Evolutionary conservation across 164 flowering plant genomes (phyloP).

Genomic region (Macadamia integrifolia): DNA sequence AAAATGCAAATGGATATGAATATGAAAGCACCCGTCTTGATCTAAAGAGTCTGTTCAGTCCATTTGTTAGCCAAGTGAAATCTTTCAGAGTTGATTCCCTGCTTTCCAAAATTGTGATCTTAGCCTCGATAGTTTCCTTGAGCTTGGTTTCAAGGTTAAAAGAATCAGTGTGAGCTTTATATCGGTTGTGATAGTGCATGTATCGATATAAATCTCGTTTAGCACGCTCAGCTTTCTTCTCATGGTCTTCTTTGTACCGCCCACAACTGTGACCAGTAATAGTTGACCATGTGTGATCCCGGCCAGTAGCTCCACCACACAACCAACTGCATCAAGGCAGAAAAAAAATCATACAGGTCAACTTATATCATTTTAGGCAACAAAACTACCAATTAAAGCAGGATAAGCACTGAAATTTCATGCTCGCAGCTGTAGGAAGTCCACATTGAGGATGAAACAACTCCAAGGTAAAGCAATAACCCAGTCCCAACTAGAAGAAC

Average conservation of each 20-base stretch:
- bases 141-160: slow-evolving; percentile 45
- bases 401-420: too few relatives aligned
- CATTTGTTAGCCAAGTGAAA: slow-evolving; percentile 52
- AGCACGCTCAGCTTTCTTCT: slow-evolving; percentile 34
- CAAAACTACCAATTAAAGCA: too few relatives aligned
- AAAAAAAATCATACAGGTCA: too few relatives aligned
- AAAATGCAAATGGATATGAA: slow-evolving; percentile 58
- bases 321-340: slow-evolving; percentile 39
- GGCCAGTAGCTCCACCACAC: slow-evolving; percentile 56
- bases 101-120: slow-evolving; percentile 31
- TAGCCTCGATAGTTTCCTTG: slow-evolving; percentile 27
- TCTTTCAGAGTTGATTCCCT: slow-evolving; percentile 32
- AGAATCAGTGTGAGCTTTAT: slow-evolving; percentile 54
- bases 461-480: too few relatives aligned
- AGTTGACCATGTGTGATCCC: slow-evolving; percentile 37
- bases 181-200: slow-evolving; percentile 51
- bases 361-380: too few relatives aligned
- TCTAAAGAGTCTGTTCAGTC: slow-evolving; percentile 43
- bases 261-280: slow-evolving; percentile 48
- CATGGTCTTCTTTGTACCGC: slow-evolving; percentile 33
- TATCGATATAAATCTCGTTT: slow-evolving; percentile 41
- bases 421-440: too few relatives aligned
- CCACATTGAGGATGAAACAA: too few relatives aligned
- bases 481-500: too few relatives aligned
- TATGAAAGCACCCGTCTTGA: slow-evolving; percentile 53